Conservation (phyloP, 1,139 yeast genomes). For the Entelexis paramagnoliae region DNA sequence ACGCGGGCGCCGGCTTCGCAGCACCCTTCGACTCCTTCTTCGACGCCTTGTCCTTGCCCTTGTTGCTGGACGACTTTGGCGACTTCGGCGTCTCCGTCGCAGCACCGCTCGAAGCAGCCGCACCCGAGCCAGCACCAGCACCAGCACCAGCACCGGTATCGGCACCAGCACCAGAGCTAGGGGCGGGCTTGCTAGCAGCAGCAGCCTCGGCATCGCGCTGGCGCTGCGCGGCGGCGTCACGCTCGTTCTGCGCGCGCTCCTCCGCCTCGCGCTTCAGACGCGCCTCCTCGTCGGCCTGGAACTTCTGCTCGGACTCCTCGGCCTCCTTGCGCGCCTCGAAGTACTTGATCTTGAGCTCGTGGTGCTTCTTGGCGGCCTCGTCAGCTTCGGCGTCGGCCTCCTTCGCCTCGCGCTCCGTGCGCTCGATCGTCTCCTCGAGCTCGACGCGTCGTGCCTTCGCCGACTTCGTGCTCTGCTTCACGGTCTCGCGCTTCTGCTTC, state of each 20-base stretch:
- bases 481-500: constrained; percentile 23
- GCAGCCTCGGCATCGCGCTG: constrained; percentile 15
- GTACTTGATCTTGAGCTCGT: constrained; percentile 23
- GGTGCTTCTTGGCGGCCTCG: constrained; percentile 21
- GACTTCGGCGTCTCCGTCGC: not conserved
- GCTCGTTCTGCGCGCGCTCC: constrained; percentile 20
- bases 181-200: constrained; percentile 10
- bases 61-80: not conserved
- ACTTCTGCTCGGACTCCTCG: constrained; percentile 25
- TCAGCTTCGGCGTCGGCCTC: constrained; percentile 24
- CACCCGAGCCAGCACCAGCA: not conserved
- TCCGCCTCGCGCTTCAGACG: constrained; percentile 22
- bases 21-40: not conserved
- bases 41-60: constrained; percentile 13
- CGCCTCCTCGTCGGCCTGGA: constrained; percentile 22
- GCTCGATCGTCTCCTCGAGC: constrained; percentile 24
- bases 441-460: constrained; percentile 25
- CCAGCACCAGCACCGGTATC: constrained; percentile 1
- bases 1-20: not conserved
- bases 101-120: not conserved
- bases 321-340: constrained; percentile 22
- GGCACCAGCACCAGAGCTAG: not conserved
- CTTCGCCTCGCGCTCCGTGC: constrained; percentile 23
- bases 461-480: constrained; percentile 18
- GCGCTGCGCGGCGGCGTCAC: constrained; percentile 17